A percentile compares a stretch with the other conserved stretches of the same genome.
Evolutionary conservation across 352 stramenopile genomes (phyloP).

Genomic region (Globisporangium solare): DNA sequence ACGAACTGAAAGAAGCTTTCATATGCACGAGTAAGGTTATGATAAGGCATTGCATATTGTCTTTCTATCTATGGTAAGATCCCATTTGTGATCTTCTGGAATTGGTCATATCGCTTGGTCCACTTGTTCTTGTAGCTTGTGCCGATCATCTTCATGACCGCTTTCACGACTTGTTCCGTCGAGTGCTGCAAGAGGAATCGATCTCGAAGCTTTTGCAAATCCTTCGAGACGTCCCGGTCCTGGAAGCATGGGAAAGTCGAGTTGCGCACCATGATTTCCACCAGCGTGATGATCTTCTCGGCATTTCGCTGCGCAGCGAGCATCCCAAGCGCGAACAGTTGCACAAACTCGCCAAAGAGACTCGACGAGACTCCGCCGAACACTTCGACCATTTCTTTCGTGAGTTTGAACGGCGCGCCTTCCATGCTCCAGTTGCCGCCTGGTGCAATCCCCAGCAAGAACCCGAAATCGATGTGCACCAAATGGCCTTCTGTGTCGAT

Average conservation of each 20-base stretch:
- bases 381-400: conserved; percentile 92
- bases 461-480: conserved; percentile 97
- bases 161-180: conserved; percentile 66
- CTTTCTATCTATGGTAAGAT: conserved; percentile 54
- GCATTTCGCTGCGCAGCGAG: conserved; percentile 48
- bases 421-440: conserved; percentile 92
- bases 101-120: conserved; percentile 92
- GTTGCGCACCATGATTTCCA: conserved; percentile 84
- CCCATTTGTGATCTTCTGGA: conserved; percentile 91
- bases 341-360: conserved; percentile 66
- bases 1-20: neutral
- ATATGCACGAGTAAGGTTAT: too few relatives aligned
- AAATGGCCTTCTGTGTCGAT: conserved; percentile 87
- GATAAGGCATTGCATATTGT: neutral
- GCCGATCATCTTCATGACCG: conserved; percentile 84
- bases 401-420: conserved; percentile 95
- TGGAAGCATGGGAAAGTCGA: conserved; percentile 76
- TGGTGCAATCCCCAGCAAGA: conserved; percentile 92
- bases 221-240: conserved; percentile 86
- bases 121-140: conserved; percentile 92
- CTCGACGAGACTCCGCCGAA: conserved; percentile 63
- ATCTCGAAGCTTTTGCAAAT: conserved; percentile 64
- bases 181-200: conserved; percentile 54
- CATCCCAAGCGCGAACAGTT: conserved; percentile 54
- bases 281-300: conserved; percentile 59